Evolutionary conservation across 139 green algal genomes (phyloP).

Genomic region (Ostreobium quekettii): DNA sequence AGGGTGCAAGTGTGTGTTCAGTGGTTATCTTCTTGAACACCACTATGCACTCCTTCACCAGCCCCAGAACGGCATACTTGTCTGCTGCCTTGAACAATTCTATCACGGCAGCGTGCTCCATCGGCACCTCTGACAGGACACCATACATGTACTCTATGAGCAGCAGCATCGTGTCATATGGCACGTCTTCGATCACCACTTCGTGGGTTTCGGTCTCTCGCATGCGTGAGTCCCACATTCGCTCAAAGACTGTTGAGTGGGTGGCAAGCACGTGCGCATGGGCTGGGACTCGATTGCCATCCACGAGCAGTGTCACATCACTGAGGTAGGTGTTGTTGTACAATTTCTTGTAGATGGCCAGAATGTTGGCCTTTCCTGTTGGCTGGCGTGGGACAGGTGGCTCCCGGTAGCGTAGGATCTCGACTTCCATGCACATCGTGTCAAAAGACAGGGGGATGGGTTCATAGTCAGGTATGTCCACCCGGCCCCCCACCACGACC

Average conservation of each 20-base stretch:
- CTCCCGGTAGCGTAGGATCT: constrained; percentile 26
- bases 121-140: constrained; percentile 18
- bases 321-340: constrained; percentile 21
- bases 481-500: constrained; percentile 29
- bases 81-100: constrained; percentile 34
- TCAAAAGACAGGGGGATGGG: constrained; percentile 26
- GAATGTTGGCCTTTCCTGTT: constrained; percentile 24
- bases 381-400: constrained; percentile 8
- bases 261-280: constrained; percentile 29
- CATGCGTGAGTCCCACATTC: constrained; percentile 28
- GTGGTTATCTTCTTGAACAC: constrained; percentile 28
- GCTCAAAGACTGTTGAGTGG: constrained; percentile 29
- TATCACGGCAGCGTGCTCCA: constrained; percentile 23
- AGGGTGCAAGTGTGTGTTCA: constrained; percentile 20
- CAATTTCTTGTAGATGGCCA: constrained; percentile 22
- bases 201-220: constrained; percentile 20
- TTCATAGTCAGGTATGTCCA: constrained; percentile 25
- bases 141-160: constrained; percentile 34
- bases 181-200: constrained; percentile 29
- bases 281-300: constrained; percentile 20
- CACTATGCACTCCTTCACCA: constrained; percentile 30
- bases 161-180: constrained; percentile 18
- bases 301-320: constrained; percentile 26
- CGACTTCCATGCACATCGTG: constrained; percentile 27
- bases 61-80: constrained; percentile 33